phyloP scores from a whole-genome alignment of 345 rosid species.

The Raphanus sativus region DNA sequence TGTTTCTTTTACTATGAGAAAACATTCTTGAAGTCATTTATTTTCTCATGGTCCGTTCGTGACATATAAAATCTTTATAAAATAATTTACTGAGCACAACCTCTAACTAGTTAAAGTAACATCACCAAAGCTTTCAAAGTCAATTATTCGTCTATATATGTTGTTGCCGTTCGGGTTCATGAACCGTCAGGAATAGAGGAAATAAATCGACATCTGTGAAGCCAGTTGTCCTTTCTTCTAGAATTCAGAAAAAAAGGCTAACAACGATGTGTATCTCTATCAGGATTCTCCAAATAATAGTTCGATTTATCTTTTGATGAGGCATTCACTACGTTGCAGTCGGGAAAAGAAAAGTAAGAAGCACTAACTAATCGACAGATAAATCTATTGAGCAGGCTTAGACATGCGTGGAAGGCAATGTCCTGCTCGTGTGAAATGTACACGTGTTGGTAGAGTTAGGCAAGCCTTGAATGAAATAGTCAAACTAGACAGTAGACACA shows the following conservation, averaged over 20 bases:
- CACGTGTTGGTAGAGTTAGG: conserved; percentile 37
- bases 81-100: background rate
- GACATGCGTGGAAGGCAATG: conserved; percentile 22
- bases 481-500: conserved; percentile 17
- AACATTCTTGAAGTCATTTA: background rate
- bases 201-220: conserved; percentile 20
- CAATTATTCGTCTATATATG: background rate
- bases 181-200: conserved; percentile 10
- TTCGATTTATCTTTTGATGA: conserved; percentile 6
- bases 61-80: background rate
- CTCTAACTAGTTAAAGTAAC: background rate
- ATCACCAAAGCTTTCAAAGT: background rate
- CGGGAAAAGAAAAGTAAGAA: background rate
- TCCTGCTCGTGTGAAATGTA: conserved; percentile 22
- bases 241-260: conserved; percentile 31
- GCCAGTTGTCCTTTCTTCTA: conserved; percentile 39
- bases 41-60: background rate
- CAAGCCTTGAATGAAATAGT: conserved; percentile 17
- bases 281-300: conserved; percentile 14
- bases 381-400: background rate
- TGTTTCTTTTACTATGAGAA: background rate
- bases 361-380: conserved; percentile 27
- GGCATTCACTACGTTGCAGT: conserved; percentile 23
- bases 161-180: conserved; percentile 22
- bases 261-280: conserved; percentile 28